These are phyloP conservation scores for Jacaranda copaia DNA, from an alignment of 257 asterid species.

Conservation along the genomic window DNA sequence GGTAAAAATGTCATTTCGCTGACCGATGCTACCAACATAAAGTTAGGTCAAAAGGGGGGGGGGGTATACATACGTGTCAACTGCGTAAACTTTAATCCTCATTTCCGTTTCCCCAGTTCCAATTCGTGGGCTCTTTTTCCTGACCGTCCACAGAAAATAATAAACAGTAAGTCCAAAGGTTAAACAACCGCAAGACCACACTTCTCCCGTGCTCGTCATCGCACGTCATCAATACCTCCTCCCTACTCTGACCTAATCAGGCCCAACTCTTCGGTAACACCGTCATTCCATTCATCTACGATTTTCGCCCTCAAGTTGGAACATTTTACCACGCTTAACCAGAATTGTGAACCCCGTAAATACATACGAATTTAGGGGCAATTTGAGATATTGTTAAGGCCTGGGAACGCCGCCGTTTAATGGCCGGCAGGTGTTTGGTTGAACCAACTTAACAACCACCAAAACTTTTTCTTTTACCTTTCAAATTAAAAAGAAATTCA, in stretches of 20 bases:
- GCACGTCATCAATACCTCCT: conserved; percentile 25
- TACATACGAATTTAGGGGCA: conserved; percentile 24
- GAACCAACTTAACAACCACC: conserved; percentile 83
- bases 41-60: conserved; percentile 39
- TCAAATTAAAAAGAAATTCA: neutral
- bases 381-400: neutral
- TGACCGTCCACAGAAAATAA: conserved; percentile 27
- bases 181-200: conserved; percentile 14
- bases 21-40: conserved; percentile 27
- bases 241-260: conserved; percentile 21
- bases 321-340: neutral
- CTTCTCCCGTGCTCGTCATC: conserved; percentile 14
- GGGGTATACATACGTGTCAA: conserved; percentile 44
- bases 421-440: conserved; percentile 64
- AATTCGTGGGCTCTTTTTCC: conserved; percentile 20
- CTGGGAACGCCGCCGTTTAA: conserved; percentile 40
- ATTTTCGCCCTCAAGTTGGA: conserved; percentile 13
- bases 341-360: neutral
- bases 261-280: conserved; percentile 29
- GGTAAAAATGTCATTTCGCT: neutral
- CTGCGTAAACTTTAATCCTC: conserved; percentile 35
- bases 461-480: conserved; percentile 41
- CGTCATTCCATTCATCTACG: conserved; percentile 32
- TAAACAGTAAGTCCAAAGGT: neutral
- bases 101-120: conserved; percentile 33